These are phyloP conservation scores for Trametes villosa DNA, from an alignment of 768 basidiomycete genomes.

Conservation along the genomic window DNA sequence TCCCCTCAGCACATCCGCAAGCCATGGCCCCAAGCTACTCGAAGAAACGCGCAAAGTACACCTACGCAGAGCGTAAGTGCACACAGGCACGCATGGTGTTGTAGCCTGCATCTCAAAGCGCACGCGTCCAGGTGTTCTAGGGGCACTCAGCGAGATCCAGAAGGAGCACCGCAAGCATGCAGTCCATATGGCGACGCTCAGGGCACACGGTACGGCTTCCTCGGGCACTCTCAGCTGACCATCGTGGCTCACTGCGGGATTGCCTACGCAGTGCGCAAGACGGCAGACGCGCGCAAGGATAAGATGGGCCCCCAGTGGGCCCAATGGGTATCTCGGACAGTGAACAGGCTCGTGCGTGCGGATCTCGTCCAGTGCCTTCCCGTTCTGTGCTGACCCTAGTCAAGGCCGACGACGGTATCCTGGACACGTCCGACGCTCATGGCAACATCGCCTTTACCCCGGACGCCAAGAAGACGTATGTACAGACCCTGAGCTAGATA, in stretches of 20 bases:
- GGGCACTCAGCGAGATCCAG: slow-evolving; percentile 49
- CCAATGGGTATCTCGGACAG: slow-evolving; percentile 50
- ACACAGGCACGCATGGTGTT: not conserved
- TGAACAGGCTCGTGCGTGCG: slow-evolving; percentile 47
- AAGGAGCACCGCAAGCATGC: slow-evolving; percentile 49
- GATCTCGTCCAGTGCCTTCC: not conserved
- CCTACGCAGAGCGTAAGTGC: slow-evolving; percentile 47
- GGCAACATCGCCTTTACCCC: slow-evolving; percentile 48
- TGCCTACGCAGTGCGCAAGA: slow-evolving; percentile 46
- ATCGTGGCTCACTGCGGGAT: not conserved
- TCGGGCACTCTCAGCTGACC: not conserved
- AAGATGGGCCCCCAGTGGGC: slow-evolving; percentile 54
- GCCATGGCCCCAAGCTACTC: slow-evolving; percentile 19
- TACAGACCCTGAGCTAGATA: slow-evolving; percentile 1
- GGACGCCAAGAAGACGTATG: slow-evolving; percentile 51
- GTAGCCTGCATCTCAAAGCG: not conserved
- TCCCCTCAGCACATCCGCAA: not conserved
- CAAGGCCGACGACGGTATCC: slow-evolving; percentile 50
- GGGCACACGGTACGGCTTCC: slow-evolving; percentile 47
- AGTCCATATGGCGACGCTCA: slow-evolving; percentile 50
- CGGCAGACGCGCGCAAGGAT: slow-evolving; percentile 47
- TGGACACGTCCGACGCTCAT: slow-evolving; percentile 40
- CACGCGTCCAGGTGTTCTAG: slow-evolving; percentile 47
- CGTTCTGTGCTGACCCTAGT: not conserved
- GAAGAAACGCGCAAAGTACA: slow-evolving; percentile 36